A percentile compares a stretch with the other conserved stretches of the same genome.
These are phyloP conservation scores for Backusella tuberculispora DNA, from an alignment of 192 early-diverging fungal species.

Conservation along the genomic window DNA sequence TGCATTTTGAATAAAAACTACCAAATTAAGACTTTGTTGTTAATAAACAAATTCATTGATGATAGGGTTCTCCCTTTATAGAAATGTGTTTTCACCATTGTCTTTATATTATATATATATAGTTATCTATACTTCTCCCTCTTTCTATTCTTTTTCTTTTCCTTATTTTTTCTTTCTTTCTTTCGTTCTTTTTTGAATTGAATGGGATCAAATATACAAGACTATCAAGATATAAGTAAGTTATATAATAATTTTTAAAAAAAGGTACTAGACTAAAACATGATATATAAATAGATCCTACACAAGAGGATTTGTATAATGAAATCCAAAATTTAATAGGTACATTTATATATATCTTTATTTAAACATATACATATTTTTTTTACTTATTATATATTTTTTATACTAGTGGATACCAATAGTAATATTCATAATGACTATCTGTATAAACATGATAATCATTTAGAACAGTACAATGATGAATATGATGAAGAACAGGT, in stretches of 20 bases:
- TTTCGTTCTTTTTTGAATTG: background rate
- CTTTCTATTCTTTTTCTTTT: background rate
- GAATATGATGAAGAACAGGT: background rate
- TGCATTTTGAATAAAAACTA: too few relatives aligned
- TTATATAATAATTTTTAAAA: background rate
- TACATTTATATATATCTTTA: too few relatives aligned
- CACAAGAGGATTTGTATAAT: conserved; percentile 7
- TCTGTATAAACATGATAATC: background rate
- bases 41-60: too few relatives aligned
- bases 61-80: background rate
- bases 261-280: background rate
- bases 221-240: background rate
- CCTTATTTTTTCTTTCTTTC: background rate
- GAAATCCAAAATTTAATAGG: conserved; percentile 15
- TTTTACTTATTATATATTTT: too few relatives aligned
- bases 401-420: background rate
- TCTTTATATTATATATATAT: background rate
- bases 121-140: background rate
- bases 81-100: conserved; percentile 13
- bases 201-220: background rate
- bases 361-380: too few relatives aligned
- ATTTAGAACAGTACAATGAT: background rate
- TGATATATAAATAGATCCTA: background rate
- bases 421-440: background rate
- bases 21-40: conserved; percentile 7